Evolutionary conservation across 1,284 basidiomycete species (phyloP).

Genomic region (Retiboletus flavoniger): DNA sequence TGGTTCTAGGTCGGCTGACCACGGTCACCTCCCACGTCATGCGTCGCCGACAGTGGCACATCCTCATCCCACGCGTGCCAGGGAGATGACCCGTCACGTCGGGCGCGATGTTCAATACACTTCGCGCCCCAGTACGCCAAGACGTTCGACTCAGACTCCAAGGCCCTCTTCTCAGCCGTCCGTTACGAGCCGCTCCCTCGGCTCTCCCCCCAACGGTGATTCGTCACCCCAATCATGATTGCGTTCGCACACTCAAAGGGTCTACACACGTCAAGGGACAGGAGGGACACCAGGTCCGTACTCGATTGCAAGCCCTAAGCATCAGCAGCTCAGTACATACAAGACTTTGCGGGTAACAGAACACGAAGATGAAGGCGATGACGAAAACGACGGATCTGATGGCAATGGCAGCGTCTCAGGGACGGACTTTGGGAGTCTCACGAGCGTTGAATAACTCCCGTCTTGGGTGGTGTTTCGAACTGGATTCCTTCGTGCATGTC

Average conservation of each 20-base stretch:
- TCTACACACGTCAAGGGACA: conserved; percentile 37
- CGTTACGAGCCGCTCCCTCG: conserved; percentile 29
- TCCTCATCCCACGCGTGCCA: conserved; percentile 31
- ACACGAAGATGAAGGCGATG: conserved; percentile 13
- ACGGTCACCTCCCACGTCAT: conserved; percentile 9
- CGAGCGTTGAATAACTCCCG: conserved; percentile 52
- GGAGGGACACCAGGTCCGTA: conserved; percentile 25
- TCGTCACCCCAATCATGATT: conserved; percentile 39
- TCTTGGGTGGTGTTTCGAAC: not conserved
- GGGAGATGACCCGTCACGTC: conserved; percentile 22
- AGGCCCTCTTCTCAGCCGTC: conserved; percentile 24
- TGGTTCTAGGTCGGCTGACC: conserved; percentile 7
- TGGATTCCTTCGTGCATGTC: conserved; percentile 4
- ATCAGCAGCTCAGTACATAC: conserved; percentile 26
- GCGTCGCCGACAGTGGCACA: conserved; percentile 27
- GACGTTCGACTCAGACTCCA: conserved; percentile 27
- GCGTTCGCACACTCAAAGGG: conserved; percentile 37
- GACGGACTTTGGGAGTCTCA: conserved; percentile 54
- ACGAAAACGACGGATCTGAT: conserved; percentile 28
- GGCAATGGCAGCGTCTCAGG: conserved; percentile 43
- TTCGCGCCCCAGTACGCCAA: conserved; percentile 33
- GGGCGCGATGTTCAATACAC: conserved; percentile 20
- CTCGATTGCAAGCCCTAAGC: conserved; percentile 27
- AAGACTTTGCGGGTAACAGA: conserved; percentile 25
- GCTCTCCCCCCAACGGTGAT: conserved; percentile 45